These are phyloP conservation scores for Apiotrichum sp. DNA, from an alignment of 1,284 basidiomycete genomes.

Conservation along the genomic window DNA sequence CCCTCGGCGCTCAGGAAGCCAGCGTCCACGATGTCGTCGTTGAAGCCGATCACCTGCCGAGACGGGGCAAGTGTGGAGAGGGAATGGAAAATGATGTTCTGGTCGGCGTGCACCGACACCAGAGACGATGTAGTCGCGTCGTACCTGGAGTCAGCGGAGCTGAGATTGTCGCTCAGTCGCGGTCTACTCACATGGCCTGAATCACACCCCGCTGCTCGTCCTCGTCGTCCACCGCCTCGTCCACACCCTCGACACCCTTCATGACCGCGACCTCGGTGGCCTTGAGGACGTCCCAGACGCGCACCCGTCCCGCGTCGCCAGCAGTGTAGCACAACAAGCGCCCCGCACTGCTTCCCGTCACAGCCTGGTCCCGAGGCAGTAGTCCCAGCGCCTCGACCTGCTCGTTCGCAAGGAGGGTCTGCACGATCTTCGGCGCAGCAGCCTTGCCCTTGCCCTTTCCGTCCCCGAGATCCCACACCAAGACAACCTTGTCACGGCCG, in stretches of 20 bases:
- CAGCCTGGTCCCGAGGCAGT: slow-evolving; percentile 46
- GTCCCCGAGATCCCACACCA: slow-evolving; percentile 71
- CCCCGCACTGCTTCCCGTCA: slow-evolving; percentile 30
- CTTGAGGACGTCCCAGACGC: slow-evolving; percentile 71
- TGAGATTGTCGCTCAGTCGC: too few species aligned
- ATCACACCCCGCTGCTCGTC: slow-evolving; percentile 58
- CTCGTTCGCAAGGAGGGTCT: slow-evolving; percentile 79
- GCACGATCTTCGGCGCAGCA: slow-evolving; percentile 58
- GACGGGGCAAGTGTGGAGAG: slow-evolving; percentile 57
- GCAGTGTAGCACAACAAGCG: slow-evolving; percentile 71
- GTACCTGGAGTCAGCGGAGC: slow-evolving; percentile 54
- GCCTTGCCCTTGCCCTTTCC: slow-evolving; percentile 55
- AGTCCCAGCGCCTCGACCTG: slow-evolving; percentile 77
- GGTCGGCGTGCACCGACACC: slow-evolving; percentile 91
- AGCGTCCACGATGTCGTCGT: slow-evolving; percentile 94
- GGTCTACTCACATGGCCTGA: slow-evolving; percentile 23
- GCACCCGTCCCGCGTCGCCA: slow-evolving; percentile 76
- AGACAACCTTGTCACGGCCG: slow-evolving; percentile 80
- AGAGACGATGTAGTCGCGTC: slow-evolving; percentile 59
- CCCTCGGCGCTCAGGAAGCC: slow-evolving; percentile 56
- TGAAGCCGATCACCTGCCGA: slow-evolving; percentile 94
- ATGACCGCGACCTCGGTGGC: slow-evolving; percentile 61
- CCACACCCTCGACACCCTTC: slow-evolving; percentile 46
- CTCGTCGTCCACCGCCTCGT: slow-evolving; percentile 55
- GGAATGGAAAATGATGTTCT: slow-evolving; percentile 88